Conservation (phyloP, 495 filamentous ascomycete genomes). For the Annulohypoxylon maeteangense region DNA sequence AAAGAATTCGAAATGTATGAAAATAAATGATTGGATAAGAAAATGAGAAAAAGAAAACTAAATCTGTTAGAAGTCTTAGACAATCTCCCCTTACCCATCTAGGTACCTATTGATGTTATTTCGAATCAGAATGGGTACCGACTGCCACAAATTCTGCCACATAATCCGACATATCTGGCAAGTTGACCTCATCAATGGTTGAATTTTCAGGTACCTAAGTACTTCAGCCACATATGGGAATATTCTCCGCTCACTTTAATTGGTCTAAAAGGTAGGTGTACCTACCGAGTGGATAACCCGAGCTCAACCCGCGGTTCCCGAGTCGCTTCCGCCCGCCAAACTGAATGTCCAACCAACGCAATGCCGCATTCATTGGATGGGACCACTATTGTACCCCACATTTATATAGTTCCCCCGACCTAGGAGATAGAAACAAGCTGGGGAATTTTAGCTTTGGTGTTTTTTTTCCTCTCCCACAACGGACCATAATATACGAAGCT, state of each 20-base stretch:
- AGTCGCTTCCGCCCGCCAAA: conserved; percentile 7
- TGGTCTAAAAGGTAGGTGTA: not conserved
- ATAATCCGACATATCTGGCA: no score
- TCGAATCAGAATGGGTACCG: no score
- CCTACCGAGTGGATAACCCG: conserved; percentile 5
- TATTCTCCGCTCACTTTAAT: not conserved
- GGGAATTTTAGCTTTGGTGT: not conserved
- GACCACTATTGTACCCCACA: conserved; percentile 18
- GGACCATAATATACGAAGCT: conserved; percentile 11
- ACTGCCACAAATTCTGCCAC: not conserved
- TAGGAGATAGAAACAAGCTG: conserved; percentile 26
- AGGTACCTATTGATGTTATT: no score
- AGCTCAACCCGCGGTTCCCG: conserved; percentile 3
- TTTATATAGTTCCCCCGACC: conserved; percentile 28
- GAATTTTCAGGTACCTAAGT: not conserved
- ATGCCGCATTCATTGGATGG: conserved; percentile 1
- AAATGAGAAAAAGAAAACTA: not conserved
- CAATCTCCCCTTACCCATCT: no score
- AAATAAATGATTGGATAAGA: not conserved
- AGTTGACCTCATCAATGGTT: not conserved
- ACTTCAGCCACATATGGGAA: conserved; percentile 1
- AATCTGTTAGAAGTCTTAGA: not conserved
- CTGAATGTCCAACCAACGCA: conserved; percentile 1
- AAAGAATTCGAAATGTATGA: not conserved
- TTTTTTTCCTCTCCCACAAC: conserved; percentile 12